Percentiles rank a stretch among this genome's conserved stretches.
Evolutionary conservation across 192 early-diverging fungal species (phyloP).

Genomic region (Linnemannia hyalina): DNA sequence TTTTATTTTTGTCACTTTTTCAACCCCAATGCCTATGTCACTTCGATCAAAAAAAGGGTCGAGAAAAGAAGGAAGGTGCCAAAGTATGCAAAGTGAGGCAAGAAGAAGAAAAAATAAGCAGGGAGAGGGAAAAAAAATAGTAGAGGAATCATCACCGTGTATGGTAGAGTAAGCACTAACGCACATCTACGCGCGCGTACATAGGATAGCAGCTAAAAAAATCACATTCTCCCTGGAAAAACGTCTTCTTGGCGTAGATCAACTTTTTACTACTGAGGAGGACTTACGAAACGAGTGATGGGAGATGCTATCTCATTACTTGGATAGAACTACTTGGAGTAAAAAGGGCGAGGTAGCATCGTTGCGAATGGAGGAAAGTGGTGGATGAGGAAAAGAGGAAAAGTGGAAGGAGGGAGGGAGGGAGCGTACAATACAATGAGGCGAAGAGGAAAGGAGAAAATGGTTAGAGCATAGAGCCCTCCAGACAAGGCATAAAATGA

Average conservation of each 20-base stretch:
- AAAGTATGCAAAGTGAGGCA: background rate
- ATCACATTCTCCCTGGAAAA: background rate
- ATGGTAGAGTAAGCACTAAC: background rate
- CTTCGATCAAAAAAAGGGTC: background rate
- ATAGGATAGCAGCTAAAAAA: background rate
- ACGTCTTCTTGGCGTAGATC: background rate
- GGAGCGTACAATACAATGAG: background rate
- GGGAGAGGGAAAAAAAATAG: background rate
- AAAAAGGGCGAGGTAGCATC: background rate
- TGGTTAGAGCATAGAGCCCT: background rate
- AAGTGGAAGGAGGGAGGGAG: background rate
- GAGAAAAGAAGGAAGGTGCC: too few species aligned
- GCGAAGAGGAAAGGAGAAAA: background rate
- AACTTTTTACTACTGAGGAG: background rate
- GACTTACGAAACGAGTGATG: background rate
- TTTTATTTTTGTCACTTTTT: too few species aligned
- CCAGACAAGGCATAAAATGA: constrained; percentile 2
- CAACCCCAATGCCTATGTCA: background rate
- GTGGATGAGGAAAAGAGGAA: background rate
- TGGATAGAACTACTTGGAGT: background rate
- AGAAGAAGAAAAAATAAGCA: background rate
- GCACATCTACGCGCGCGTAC: background rate
- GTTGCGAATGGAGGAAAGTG: background rate
- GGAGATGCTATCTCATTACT: background rate
- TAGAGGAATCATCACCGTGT: background rate